Conservation (phyloP, 805 yeast species). For the Yarrowia sp. region DNA sequence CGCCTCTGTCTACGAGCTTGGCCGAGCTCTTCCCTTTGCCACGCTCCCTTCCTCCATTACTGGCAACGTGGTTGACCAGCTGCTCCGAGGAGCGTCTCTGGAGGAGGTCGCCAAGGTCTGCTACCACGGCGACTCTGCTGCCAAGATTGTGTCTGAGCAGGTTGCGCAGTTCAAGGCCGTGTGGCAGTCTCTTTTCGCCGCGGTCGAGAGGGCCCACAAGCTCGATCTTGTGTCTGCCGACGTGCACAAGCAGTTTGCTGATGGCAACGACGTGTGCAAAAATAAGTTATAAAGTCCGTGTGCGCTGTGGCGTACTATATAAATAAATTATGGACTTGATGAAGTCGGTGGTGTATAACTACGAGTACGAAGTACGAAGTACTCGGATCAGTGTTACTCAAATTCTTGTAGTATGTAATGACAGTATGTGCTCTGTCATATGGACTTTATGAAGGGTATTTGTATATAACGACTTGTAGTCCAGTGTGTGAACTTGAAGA, state of each 20-base stretch:
- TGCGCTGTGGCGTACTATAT: no score
- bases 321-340: no score
- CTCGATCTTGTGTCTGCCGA: slow-evolving; percentile 41
- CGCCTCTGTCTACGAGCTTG: slow-evolving; percentile 55
- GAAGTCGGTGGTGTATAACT: no score
- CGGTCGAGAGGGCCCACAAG: slow-evolving; percentile 44
- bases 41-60: slow-evolving; percentile 60
- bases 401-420: no score
- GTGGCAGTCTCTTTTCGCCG: slow-evolving; percentile 27
- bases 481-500: no score
- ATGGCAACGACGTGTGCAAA: slow-evolving; percentile 31
- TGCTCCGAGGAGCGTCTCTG: slow-evolving; percentile 13
- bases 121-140: not conserved
- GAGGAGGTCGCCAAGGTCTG: slow-evolving; percentile 18
- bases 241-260: slow-evolving; percentile 26
- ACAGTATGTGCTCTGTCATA: no score
- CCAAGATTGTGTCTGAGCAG: slow-evolving; percentile 9
- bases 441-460: no score
- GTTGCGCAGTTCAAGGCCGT: slow-evolving; percentile 10
- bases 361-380: no score
- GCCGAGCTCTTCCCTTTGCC: slow-evolving; percentile 60
- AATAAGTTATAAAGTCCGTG: slow-evolving; percentile 25
- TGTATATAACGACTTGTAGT: no score
- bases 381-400: no score
- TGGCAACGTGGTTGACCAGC: slow-evolving; percentile 15